These are phyloP conservation scores for Geotrichum restrictum DNA, from an alignment of 1,139 yeast species.

Conservation along the genomic window DNA sequence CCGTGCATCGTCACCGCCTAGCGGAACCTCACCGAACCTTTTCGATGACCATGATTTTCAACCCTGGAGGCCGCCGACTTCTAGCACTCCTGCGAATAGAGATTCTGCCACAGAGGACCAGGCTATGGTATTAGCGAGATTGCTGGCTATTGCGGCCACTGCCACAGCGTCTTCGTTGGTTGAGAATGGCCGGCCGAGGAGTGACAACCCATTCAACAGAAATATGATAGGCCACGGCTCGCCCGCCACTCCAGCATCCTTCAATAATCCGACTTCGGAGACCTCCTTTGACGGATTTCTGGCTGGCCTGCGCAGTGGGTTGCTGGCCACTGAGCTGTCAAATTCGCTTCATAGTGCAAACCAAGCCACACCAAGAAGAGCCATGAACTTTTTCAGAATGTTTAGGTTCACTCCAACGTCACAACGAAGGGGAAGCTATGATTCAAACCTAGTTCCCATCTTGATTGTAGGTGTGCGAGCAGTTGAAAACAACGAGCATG, in stretches of 20 bases:
- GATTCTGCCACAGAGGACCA: slow-evolving; percentile 37
- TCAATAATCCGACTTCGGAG: slow-evolving; percentile 21
- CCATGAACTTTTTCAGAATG: slow-evolving; percentile 50
- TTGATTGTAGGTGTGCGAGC: slow-evolving; percentile 56
- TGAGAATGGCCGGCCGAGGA: slow-evolving; percentile 28
- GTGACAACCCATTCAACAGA: slow-evolving; percentile 5
- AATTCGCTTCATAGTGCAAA: slow-evolving; percentile 22
- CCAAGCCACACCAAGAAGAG: slow-evolving; percentile 22
- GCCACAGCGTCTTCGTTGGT: slow-evolving; percentile 46
- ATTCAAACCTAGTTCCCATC: slow-evolving; percentile 46
- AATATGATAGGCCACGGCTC: background rate
- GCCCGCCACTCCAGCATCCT: slow-evolving; percentile 16
- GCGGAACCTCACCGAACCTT: background rate
- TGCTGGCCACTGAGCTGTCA: slow-evolving; percentile 41
- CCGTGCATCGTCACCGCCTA: background rate
- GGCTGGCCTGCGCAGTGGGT: slow-evolving; percentile 42
- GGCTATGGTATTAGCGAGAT: slow-evolving; percentile 44
- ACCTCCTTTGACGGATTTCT: slow-evolving; percentile 42
- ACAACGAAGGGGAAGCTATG: slow-evolving; percentile 19
- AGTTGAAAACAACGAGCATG: slow-evolving; percentile 28
- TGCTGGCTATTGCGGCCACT: slow-evolving; percentile 47
- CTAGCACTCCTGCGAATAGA: background rate
- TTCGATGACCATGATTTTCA: background rate
- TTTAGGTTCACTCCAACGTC: slow-evolving; percentile 42
- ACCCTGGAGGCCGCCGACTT: background rate